These are phyloP conservation scores for Gloeostereum incarnatum DNA, from an alignment of 768 basidiomycete genomes.

Conservation along the genomic window DNA sequence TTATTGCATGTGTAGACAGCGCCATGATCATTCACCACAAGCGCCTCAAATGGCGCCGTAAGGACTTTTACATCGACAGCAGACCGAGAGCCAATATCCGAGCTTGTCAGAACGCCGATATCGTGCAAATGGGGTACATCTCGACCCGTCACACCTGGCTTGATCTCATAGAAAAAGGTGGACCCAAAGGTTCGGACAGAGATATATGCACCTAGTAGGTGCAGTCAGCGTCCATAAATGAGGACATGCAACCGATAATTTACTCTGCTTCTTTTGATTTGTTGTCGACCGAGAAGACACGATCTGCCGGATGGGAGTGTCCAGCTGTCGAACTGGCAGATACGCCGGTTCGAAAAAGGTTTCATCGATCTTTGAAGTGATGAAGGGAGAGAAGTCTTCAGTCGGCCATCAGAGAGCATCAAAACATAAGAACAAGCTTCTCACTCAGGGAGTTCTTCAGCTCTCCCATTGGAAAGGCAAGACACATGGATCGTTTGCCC, in stretches of 20 bases:
- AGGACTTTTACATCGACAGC: slow-evolving; percentile 39
- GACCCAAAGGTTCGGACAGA: slow-evolving; percentile 25
- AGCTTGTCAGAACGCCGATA: slow-evolving; percentile 25
- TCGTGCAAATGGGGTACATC: slow-evolving; percentile 16
- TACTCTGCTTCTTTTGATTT: not conserved
- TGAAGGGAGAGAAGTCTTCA: slow-evolving; percentile 47
- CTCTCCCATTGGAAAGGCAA: slow-evolving; percentile 61
- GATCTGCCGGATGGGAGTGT: slow-evolving; percentile 66
- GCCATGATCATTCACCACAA: slow-evolving; percentile 42
- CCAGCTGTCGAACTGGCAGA: slow-evolving; percentile 34
- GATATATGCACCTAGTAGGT: slow-evolving; percentile 12
- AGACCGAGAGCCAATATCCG: slow-evolving; percentile 28
- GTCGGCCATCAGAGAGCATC: slow-evolving; percentile 6
- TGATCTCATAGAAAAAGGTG: slow-evolving; percentile 29
- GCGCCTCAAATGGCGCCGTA: slow-evolving; percentile 18
- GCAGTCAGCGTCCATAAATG: slow-evolving; percentile 9
- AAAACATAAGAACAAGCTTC: slow-evolving; percentile 11
- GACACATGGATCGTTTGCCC: slow-evolving; percentile 17
- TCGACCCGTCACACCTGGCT: slow-evolving; percentile 7
- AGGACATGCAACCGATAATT: slow-evolving; percentile 1
- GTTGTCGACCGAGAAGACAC: slow-evolving; percentile 18
- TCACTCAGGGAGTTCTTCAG: slow-evolving; percentile 50
- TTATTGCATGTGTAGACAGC: slow-evolving; percentile 36
- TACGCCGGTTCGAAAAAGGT: slow-evolving; percentile 30
- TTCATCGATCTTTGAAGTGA: slow-evolving; percentile 14